Evolutionary conservation across 371 early-diverging fungal species (phyloP).

Genomic region (Mucor irregularis): DNA sequence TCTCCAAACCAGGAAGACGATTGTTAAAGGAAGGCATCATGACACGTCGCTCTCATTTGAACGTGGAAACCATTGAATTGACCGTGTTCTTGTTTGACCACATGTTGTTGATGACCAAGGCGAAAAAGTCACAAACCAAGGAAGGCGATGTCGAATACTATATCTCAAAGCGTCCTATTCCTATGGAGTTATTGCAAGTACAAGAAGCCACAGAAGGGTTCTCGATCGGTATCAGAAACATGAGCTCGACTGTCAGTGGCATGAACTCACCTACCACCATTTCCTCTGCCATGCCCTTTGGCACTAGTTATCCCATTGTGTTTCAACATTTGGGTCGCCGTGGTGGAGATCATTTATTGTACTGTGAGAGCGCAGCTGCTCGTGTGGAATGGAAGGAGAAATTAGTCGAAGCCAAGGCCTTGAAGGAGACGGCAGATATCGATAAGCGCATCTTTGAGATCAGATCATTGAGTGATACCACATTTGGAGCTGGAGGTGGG

Average conservation of each 20-base stretch:
- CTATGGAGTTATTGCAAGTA: constrained; percentile 57
- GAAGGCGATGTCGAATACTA: constrained; percentile 56
- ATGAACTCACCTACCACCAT: constrained; percentile 18
- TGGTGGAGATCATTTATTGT: constrained; percentile 70
- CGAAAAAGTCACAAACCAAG: constrained; percentile 36
- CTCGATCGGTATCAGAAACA: constrained; percentile 25
- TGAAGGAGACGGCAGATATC: constrained; percentile 33
- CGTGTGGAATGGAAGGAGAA: constrained; percentile 83
- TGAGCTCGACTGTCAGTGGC: constrained; percentile 8
- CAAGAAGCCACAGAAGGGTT: constrained; percentile 53
- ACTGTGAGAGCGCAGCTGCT: constrained; percentile 71
- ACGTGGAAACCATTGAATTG: constrained; percentile 68
- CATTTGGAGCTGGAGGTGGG: constrained; percentile 26
- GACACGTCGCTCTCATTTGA: constrained; percentile 65
- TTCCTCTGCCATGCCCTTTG: constrained; percentile 14
- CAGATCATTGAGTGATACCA: constrained; percentile 40
- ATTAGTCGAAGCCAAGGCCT: constrained; percentile 72
- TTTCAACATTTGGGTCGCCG: constrained; percentile 71
- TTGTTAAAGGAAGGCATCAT: constrained; percentile 80
- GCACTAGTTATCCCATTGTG: constrained; percentile 22
- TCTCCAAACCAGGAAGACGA: constrained; percentile 69
- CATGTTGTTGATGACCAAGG: constrained; percentile 76
- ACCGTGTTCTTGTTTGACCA: constrained; percentile 89
- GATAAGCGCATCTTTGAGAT: constrained; percentile 68
- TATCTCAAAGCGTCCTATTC: constrained; percentile 66